Evolutionary conservation across 306 rosid species (phyloP).

Genomic region (Astragalus membranaceus): DNA sequence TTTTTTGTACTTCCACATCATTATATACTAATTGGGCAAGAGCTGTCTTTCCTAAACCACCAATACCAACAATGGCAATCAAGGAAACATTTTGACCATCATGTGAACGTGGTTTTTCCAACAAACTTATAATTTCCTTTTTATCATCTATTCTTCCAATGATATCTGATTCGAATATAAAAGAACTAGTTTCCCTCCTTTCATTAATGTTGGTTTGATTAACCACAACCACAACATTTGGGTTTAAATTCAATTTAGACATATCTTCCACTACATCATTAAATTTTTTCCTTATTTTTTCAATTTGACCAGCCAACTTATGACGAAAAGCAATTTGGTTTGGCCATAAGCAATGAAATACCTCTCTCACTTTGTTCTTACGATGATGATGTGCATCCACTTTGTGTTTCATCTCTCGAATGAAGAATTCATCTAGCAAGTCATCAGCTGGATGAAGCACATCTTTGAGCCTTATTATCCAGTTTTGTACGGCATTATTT

Average conservation of each 20-base stretch:
- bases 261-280: not conserved
- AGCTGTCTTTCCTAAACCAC: too few relatives aligned
- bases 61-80: too few relatives aligned
- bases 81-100: too few relatives aligned
- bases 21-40: not conserved
- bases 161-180: too few relatives aligned
- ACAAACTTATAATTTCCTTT: too few relatives aligned
- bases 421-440: not conserved
- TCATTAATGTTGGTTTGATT: not conserved
- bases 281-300: not conserved
- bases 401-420: not conserved
- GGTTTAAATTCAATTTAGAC: not conserved
- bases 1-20: not conserved
- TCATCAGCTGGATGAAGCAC: not conserved
- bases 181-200: not conserved
- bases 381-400: too few relatives aligned
- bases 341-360: not conserved
- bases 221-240: not conserved
- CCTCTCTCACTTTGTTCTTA: not conserved
- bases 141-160: too few relatives aligned
- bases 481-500: not conserved
- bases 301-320: not conserved
- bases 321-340: not conserved
- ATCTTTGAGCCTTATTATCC: not conserved
- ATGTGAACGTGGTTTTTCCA: too few relatives aligned